phyloP scores from a whole-genome alignment of 2,329 filamentous ascomycete genomes.

The Grosmannia clavigera region DNA sequence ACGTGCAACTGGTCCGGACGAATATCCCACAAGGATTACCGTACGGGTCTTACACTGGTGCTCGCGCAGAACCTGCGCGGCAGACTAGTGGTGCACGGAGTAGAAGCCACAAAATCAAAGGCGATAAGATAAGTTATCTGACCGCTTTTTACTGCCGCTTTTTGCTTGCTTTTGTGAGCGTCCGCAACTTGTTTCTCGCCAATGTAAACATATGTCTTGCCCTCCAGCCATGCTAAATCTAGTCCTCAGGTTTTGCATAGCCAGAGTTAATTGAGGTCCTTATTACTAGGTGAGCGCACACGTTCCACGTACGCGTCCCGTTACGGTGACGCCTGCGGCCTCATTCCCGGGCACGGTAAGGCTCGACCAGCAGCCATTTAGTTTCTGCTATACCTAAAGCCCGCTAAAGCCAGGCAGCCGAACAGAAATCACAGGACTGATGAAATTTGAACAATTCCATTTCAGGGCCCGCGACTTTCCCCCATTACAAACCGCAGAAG shows the following conservation, averaged over 20 bases:
- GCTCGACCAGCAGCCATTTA: too few relatives aligned
- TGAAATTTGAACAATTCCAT: neutral
- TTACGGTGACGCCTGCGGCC: too few relatives aligned
- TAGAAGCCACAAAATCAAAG: neutral
- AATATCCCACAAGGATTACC: too few relatives aligned
- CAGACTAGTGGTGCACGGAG: too few relatives aligned
- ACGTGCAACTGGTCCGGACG: too few relatives aligned
- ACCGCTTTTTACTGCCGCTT: neutral
- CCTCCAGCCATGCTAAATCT: neutral
- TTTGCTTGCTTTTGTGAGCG: neutral
- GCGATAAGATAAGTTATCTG: neutral
- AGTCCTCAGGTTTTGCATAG: neutral
- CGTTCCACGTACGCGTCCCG: neutral
- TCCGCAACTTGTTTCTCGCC: neutral
- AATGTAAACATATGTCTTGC: neutral
- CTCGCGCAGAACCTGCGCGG: too few relatives aligned
- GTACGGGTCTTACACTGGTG: too few relatives aligned
- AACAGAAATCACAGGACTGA: neutral
- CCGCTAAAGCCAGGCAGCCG: neutral
- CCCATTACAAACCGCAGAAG: neutral
- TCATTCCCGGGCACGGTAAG: too few relatives aligned
- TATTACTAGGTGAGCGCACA: neutral
- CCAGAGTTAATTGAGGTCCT: neutral
- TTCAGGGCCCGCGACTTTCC: neutral
- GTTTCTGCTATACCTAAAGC: too few relatives aligned